Evolutionary conservation across 2,329 filamentous ascomycete genomes (phyloP).

Genomic region (Sclerotinia nivalis): DNA sequence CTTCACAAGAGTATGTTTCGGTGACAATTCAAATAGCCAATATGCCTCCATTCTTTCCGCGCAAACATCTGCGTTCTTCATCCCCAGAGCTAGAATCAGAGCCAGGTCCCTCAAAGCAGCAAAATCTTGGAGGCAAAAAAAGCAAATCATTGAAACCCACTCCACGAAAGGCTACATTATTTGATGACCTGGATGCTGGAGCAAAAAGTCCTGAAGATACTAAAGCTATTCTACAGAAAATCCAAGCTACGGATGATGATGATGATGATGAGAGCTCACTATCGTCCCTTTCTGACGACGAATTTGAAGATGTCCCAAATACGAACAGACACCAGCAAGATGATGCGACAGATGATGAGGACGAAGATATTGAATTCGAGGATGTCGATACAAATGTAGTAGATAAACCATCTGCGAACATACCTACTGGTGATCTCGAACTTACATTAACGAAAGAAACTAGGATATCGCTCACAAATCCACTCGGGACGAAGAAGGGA

Average conservation of each 20-base stretch:
- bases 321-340: slow-evolving; percentile 47
- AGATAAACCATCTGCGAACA: slow-evolving; percentile 46
- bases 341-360: slow-evolving; percentile 46
- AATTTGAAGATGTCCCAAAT: slow-evolving; percentile 55
- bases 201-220: slow-evolving; percentile 47
- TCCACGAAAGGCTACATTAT: slow-evolving; percentile 57
- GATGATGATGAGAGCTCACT: slow-evolving; percentile 43
- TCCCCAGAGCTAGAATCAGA: slow-evolving; percentile 41
- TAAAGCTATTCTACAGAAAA: slow-evolving; percentile 47
- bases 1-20: not conserved
- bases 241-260: slow-evolving; percentile 49
- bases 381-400: slow-evolving; percentile 51
- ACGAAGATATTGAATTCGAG: slow-evolving; percentile 61
- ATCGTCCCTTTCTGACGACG: slow-evolving; percentile 48
- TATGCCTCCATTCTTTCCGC: slow-evolving; percentile 69
- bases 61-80: slow-evolving; percentile 63
- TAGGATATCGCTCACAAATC: slow-evolving; percentile 60
- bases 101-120: slow-evolving; percentile 29
- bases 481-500: slow-evolving; percentile 72
- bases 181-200: slow-evolving; percentile 59
- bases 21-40: slow-evolving; percentile 21
- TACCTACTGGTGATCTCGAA: slow-evolving; percentile 67
- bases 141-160: slow-evolving; percentile 33
- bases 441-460: slow-evolving; percentile 65
- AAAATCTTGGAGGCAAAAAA: slow-evolving; percentile 29